These are phyloP conservation scores for Ophiocordyceps camponoti-floridani DNA, from an alignment of 2,329 filamentous ascomycete genomes.

Conservation along the genomic window DNA sequence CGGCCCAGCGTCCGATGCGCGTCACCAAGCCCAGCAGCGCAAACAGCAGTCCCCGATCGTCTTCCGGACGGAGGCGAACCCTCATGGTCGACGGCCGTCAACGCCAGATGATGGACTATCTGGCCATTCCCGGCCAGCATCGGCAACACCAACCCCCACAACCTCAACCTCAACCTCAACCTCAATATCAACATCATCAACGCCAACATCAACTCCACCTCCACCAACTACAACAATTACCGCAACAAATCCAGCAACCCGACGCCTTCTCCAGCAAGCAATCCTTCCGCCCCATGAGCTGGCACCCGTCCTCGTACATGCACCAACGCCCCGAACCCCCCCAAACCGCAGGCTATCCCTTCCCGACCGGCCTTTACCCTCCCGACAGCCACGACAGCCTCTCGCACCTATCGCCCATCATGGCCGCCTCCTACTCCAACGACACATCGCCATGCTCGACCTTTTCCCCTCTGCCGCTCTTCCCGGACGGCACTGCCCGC, in stretches of 20 bases:
- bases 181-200: not conserved
- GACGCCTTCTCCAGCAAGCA: slow-evolving; percentile 2
- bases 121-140: slow-evolving; percentile 1
- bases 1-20: slow-evolving; percentile 34
- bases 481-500: slow-evolving; percentile 15
- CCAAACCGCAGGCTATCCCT: slow-evolving; percentile 18
- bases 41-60: slow-evolving; percentile 46
- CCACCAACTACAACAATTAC: no score
- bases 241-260: not conserved
- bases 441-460: slow-evolving; percentile 36
- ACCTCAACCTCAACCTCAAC: not conserved
- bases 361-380: slow-evolving; percentile 15
- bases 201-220: not conserved
- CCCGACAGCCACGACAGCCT: slow-evolving; percentile 22
- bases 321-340: slow-evolving; percentile 17
- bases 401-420: slow-evolving; percentile 31
- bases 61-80: slow-evolving; percentile 34
- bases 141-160: not conserved
- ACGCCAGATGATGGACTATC: slow-evolving; percentile 25
- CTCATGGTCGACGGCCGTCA: slow-evolving; percentile 32
- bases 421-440: slow-evolving; percentile 32
- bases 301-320: slow-evolving; percentile 45
- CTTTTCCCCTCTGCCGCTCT: slow-evolving; percentile 34
- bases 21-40: slow-evolving; percentile 48
- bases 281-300: slow-evolving; percentile 32